Evolutionary conservation across 2,329 filamentous ascomycete genomes (phyloP), one percentile per base, ranked within the genome.

Genomic region (Claviceps africana): DNA sequence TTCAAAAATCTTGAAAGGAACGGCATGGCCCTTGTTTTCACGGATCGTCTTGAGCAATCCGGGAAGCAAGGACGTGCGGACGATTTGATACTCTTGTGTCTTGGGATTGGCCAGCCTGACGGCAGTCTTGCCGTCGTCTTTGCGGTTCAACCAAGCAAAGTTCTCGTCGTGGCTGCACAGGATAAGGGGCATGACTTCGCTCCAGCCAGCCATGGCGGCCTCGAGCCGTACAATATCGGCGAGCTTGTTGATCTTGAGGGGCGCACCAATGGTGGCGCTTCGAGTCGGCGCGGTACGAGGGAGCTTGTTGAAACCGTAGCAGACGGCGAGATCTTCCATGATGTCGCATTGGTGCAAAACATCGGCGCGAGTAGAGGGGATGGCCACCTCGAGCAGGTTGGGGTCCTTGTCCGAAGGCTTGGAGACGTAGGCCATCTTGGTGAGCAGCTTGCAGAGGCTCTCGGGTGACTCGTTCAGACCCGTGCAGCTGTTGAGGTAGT

Each of bases 131-230:
- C 88, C 88, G 61, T 95, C 86, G 59, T 96, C 90, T 64, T 83
- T 82, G 64, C 89, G 85, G 72, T 95, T 95, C 15, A 98, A 75
- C 86, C 88, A 96, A 54, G 78, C 84, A 67, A 97, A 98, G 73
- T 98, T 98, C 76, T 98, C 93, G 64, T 97, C 91, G 67, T 96
- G 89, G 46, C 88, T 95, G 76, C 93, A 98, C 52, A 98, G 81
- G 59, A 95, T 97, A 30, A 98, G 77, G 28, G 93, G 91, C 79
- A 98, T 84, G 52, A 95, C 91, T 72, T 98, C 93, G 52, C 82
- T 85, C 93, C 93, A 98, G 54, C 93, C 93, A 6, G 91, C 85
- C 81, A 95, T 93, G 51, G 90, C 91, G 49, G 86, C 81, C 68
- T 98, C 93, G 51, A 83, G 73, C 51, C 93, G 85, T 54, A 97